A percentile compares a stretch with the other conserved stretches of the same genome.
These are phyloP conservation scores for Aspergillus fischeri DNA, from an alignment of 2,329 filamentous ascomycete genomes.

Conservation along the genomic window DNA sequence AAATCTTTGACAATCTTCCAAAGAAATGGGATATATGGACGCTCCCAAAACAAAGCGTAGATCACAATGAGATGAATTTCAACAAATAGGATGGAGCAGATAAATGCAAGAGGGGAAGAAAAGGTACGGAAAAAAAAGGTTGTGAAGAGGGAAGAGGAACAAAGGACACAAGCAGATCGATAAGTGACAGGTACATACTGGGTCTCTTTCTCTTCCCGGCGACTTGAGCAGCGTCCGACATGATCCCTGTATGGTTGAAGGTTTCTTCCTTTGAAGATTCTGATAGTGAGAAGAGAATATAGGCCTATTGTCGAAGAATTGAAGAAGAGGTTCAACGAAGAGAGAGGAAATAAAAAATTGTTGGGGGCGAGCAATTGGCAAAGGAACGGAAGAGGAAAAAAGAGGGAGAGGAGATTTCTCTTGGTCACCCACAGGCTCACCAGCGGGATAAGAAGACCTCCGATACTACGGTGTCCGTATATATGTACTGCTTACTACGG, in stretches of 20 bases:
- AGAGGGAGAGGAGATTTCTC: not conserved
- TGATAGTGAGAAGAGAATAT: not conserved
- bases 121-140: constrained; percentile 2
- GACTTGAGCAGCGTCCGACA: constrained; percentile 30
- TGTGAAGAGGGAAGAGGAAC: not conserved
- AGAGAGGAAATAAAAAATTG: not conserved
- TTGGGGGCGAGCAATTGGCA: not conserved
- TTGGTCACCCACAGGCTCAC: not conserved
- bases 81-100: not conserved
- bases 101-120: not conserved
- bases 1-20: not conserved
- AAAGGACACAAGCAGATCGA: not conserved
- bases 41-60: not conserved
- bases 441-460: not conserved
- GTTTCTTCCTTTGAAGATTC: not conserved
- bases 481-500: not conserved
- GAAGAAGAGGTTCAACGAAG: no score
- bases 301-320: not conserved
- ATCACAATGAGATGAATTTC: not conserved
- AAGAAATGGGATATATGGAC: not conserved
- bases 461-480: not conserved
- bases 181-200: constrained; percentile 26
- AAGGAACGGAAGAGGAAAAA: not conserved
- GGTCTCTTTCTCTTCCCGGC: constrained; percentile 38
- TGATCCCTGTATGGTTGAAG: constrained; percentile 15